These are phyloP conservation scores for Termitomyces sp. DNA, from an alignment of 768 basidiomycete species.

Conservation along the genomic window DNA sequence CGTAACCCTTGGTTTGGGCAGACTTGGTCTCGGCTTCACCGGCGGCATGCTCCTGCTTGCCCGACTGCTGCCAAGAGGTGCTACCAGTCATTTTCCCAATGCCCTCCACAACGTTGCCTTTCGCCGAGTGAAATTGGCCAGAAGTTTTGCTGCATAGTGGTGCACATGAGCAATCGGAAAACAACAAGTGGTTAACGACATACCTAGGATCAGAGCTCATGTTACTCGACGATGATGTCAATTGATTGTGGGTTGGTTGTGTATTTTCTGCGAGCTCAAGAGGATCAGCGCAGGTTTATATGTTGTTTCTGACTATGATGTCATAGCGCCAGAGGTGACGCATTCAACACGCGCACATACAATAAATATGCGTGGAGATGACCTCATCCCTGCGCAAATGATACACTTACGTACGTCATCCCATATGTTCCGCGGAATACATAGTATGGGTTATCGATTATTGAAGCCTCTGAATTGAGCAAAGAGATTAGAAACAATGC, in stretches of 20 bases:
- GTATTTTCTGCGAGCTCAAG: no score
- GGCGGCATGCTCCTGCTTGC: constrained; percentile 42
- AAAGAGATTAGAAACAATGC: no score
- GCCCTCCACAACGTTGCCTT: constrained; percentile 28
- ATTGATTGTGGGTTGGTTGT: no score
- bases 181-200: neutral
- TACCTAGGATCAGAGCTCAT: constrained; percentile 9
- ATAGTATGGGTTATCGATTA: no score
- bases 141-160: constrained; percentile 27
- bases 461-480: no score
- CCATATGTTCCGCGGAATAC: no score
- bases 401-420: no score
- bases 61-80: constrained; percentile 36
- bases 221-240: neutral
- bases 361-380: neutral
- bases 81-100: constrained; percentile 43
- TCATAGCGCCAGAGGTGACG: neutral
- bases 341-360: neutral
- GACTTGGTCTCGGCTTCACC: constrained; percentile 44
- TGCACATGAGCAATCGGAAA: neutral
- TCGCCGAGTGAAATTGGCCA: constrained; percentile 37
- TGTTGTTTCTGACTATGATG: neutral
- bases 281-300: no score
- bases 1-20: constrained; percentile 43
- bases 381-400: no score